These are phyloP conservation scores for Dissophora ornata DNA, from an alignment of 192 early-diverging fungal species.

Conservation along the genomic window DNA sequence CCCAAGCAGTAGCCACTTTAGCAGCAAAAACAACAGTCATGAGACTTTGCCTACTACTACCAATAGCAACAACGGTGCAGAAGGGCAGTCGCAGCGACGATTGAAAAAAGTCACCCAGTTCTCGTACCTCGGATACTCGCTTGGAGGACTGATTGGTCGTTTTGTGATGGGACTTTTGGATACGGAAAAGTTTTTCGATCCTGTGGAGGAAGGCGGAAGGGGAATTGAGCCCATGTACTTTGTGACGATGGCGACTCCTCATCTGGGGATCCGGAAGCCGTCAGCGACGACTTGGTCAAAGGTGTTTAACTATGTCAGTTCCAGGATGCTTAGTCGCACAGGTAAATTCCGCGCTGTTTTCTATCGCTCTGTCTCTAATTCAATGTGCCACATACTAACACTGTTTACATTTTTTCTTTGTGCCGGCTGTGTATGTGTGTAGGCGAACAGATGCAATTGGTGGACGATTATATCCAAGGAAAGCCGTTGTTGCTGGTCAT, in stretches of 20 bases:
- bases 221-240: conserved; percentile 60
- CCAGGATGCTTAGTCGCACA: conserved; percentile 58
- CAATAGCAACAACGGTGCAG: no score
- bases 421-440: neutral
- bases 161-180: conserved; percentile 62
- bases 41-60: neutral
- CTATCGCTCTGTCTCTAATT: neutral
- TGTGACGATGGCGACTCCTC: conserved; percentile 69
- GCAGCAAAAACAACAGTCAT: conserved; percentile 16
- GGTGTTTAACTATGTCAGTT: conserved; percentile 55
- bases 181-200: conserved; percentile 60
- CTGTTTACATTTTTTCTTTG: neutral
- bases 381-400: no score
- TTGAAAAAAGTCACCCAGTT: conserved; percentile 48
- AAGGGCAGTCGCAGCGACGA: conserved; percentile 1
- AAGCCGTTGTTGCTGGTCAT: conserved; percentile 55
- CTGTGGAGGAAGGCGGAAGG: conserved; percentile 24
- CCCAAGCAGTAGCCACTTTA: conserved; percentile 1
- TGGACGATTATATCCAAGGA: conserved; percentile 46
- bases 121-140: conserved; percentile 65
- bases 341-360: conserved; percentile 32
- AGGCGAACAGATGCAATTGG: conserved; percentile 60
- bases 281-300: conserved; percentile 18
- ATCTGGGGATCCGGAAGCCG: conserved; percentile 61
- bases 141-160: conserved; percentile 66